These are phyloP conservation scores for Suhomyces pyralidae DNA, from an alignment of 805 yeast species.

Conservation along the genomic window DNA sequence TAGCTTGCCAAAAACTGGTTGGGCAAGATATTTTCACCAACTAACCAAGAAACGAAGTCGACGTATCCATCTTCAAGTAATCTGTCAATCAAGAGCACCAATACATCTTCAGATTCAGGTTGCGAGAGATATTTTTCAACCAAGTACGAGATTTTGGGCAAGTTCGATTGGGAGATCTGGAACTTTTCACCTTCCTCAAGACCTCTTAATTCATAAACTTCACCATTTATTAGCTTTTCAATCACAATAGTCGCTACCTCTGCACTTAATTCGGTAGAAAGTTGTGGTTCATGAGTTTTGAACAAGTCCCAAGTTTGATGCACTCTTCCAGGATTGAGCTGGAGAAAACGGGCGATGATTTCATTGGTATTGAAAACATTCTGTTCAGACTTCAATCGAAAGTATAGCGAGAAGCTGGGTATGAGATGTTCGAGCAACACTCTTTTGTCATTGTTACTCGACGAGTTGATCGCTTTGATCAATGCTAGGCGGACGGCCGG, in stretches of 20 bases:
- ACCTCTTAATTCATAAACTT: slow-evolving; percentile 22
- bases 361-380: slow-evolving; percentile 1
- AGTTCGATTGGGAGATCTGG: neutral
- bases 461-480: slow-evolving; percentile 7
- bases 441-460: slow-evolving; percentile 7
- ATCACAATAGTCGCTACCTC: slow-evolving; percentile 26
- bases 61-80: slow-evolving; percentile 1
- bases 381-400: slow-evolving; percentile 1
- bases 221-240: slow-evolving; percentile 38
- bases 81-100: neutral
- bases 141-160: slow-evolving; percentile 3
- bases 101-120: neutral
- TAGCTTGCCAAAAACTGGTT: neutral
- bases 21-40: neutral
- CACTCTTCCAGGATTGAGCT: slow-evolving; percentile 53
- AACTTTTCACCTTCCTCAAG: slow-evolving; percentile 21
- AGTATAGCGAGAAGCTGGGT: slow-evolving; percentile 11
- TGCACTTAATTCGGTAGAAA: slow-evolving; percentile 14
- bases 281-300: slow-evolving; percentile 14
- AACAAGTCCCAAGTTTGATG: slow-evolving; percentile 48
- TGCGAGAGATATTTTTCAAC: neutral
- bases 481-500: slow-evolving; percentile 2
- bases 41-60: neutral
- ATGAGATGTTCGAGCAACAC: slow-evolving; percentile 7
- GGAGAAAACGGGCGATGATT: slow-evolving; percentile 24